phyloP scores from a whole-genome alignment of 176 grass and related monocot genomes.

The Carex kokanica region DNA sequence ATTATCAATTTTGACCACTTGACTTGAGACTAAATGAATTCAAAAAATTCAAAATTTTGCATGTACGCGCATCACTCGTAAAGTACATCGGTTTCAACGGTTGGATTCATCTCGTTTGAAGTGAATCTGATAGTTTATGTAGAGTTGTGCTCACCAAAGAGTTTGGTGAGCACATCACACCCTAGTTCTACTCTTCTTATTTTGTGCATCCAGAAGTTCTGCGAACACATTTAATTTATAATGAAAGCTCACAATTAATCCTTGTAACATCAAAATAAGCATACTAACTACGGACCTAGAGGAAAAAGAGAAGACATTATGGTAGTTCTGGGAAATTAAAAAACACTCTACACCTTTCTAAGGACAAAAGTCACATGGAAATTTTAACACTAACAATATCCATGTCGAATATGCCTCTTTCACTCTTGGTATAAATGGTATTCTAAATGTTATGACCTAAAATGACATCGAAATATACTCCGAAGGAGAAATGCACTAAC shows the following conservation, averaged over 20 bases:
- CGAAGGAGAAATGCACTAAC: background rate
- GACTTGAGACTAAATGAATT: no score
- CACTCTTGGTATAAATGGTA: background rate
- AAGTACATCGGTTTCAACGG: no score
- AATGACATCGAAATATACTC: background rate
- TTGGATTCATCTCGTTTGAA: no score
- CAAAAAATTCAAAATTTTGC: no score
- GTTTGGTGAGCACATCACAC: no score
- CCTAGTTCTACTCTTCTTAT: no score
- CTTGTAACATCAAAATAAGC: background rate
- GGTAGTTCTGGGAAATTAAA: background rate
- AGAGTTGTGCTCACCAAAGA: no score
- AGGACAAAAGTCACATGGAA: background rate
- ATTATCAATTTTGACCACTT: no score
- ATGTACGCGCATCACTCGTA: no score
- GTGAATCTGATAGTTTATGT: no score
- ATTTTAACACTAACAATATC: background rate
- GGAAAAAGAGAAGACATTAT: background rate
- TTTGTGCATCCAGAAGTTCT: background rate
- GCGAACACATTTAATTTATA: background rate
- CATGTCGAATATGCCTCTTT: background rate
- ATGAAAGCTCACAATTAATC: background rate
- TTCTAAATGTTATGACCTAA: background rate
- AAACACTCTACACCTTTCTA: background rate
- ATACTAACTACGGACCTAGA: background rate